These are phyloP conservation scores for Kodamaea kaohsiungensis DNA, from an alignment of 805 yeast species.

Conservation along the genomic window DNA sequence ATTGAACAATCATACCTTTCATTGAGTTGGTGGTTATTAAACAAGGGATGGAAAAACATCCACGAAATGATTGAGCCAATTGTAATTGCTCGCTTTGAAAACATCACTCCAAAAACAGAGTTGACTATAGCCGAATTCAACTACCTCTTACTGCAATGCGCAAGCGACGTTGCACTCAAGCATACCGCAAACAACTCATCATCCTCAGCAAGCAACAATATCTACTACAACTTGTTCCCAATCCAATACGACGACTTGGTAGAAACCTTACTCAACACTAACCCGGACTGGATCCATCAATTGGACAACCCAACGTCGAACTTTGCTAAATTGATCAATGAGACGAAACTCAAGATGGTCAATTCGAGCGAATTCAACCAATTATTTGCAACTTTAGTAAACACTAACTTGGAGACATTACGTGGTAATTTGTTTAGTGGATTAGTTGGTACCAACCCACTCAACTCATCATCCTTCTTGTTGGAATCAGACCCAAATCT, in stretches of 20 bases:
- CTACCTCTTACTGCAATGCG: constrained; percentile 24
- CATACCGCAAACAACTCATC: constrained; percentile 9
- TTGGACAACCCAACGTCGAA: constrained; percentile 38
- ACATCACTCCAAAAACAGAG: constrained; percentile 72
- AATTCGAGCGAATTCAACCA: constrained; percentile 24
- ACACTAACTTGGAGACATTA: constrained; percentile 36
- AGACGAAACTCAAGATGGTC: constrained; percentile 44
- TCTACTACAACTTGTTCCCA: constrained; percentile 32
- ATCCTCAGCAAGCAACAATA: constrained; percentile 3
- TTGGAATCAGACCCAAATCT: constrained; percentile 12
- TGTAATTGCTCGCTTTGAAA: constrained; percentile 61
- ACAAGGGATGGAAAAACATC: constrained; percentile 75
- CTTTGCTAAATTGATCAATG: constrained; percentile 43
- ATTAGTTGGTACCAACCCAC: constrained; percentile 15
- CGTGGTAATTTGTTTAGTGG: constrained; percentile 30
- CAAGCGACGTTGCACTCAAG: constrained; percentile 12
- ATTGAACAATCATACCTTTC: constrained; percentile 83
- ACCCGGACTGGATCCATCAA: constrained; percentile 40
- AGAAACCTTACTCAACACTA: constrained; percentile 51
- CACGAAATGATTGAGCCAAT: constrained; percentile 52
- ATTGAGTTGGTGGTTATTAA: constrained; percentile 90
- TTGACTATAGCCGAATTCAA: constrained; percentile 64
- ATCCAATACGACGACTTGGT: constrained; percentile 36
- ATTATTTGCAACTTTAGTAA: constrained; percentile 35
- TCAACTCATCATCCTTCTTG: constrained; percentile 12